A percentile compares a stretch with the other conserved stretches of the same genome.
Evolutionary conservation across 1,139 yeast genomes (phyloP).

Genomic region (Candida mesenterica): DNA sequence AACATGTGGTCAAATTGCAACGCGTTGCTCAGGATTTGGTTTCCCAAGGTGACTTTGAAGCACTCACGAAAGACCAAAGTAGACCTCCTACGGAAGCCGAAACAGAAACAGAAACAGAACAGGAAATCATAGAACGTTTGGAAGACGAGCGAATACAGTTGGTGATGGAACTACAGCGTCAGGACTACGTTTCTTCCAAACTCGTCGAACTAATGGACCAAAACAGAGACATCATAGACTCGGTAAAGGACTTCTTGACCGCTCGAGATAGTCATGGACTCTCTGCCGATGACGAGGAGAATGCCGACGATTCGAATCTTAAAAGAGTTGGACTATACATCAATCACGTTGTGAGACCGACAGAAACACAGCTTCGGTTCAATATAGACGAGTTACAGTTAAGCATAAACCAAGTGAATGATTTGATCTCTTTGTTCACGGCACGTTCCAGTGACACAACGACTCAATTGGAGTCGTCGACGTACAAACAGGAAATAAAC

Average conservation of each 20-base stretch:
- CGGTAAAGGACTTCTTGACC: slow-evolving; percentile 38
- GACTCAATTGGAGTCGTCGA: slow-evolving; percentile 10
- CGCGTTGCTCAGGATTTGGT: slow-evolving; percentile 22
- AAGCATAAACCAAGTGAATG: slow-evolving; percentile 10
- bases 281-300: slow-evolving; percentile 13
- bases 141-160: slow-evolving; percentile 37
- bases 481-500: slow-evolving; percentile 21
- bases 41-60: slow-evolving; percentile 17
- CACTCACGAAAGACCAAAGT: slow-evolving; percentile 9
- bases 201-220: slow-evolving; percentile 36
- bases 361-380: slow-evolving; percentile 11
- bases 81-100: not conserved
- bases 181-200: slow-evolving; percentile 36
- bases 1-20: slow-evolving; percentile 22
- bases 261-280: slow-evolving; percentile 19
- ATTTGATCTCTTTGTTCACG: slow-evolving; percentile 8
- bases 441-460: slow-evolving; percentile 7
- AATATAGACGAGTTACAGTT: slow-evolving; percentile 9
- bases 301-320: slow-evolving; percentile 1
- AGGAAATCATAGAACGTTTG: slow-evolving; percentile 19
- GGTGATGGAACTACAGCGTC: slow-evolving; percentile 45
- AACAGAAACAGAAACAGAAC: slow-evolving; percentile 8
- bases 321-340: slow-evolving; percentile 11
- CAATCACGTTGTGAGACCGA: slow-evolving; percentile 11
- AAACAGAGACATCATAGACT: slow-evolving; percentile 39